Conservation (phyloP, 306 rosid genomes). For the Cucurbita pepo region DNA sequence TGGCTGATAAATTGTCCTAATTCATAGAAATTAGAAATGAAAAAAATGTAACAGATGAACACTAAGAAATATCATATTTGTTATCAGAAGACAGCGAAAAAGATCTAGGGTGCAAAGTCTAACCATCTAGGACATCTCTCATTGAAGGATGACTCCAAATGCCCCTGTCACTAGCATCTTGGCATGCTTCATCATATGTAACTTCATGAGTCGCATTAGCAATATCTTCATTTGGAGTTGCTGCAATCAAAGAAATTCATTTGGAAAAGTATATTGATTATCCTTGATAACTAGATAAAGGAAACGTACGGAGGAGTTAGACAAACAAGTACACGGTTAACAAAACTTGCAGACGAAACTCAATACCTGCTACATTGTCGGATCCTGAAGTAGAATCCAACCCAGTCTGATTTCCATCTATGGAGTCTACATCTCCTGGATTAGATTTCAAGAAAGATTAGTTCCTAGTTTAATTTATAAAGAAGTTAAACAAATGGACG, state of each 20-base stretch:
- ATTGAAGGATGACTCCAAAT: constrained; percentile 13
- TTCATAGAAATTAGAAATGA: not conserved
- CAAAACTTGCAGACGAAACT: not conserved
- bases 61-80: not conserved
- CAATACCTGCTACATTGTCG: not conserved
- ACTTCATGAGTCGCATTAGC: constrained; percentile 3
- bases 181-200: constrained; percentile 8
- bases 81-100: not conserved
- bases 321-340: not conserved
- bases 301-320: not conserved
- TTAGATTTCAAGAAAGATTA: constrained; percentile 8
- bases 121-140: constrained; percentile 17
- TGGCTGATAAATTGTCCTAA: constrained; percentile 10
- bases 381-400: constrained; percentile 6
- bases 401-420: constrained; percentile 14
- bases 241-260: not conserved
- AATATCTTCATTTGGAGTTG: constrained; percentile 10
- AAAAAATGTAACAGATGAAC: not conserved
- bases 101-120: not conserved
- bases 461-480: not conserved
- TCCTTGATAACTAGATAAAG: not conserved
- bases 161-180: constrained; percentile 9
- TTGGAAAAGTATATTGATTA: not conserved
- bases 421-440: constrained; percentile 16
- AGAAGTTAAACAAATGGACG: not conserved